phyloP scores from a whole-genome alignment of 768 basidiomycete genomes.

The Xerocomus potaroensis region DNA sequence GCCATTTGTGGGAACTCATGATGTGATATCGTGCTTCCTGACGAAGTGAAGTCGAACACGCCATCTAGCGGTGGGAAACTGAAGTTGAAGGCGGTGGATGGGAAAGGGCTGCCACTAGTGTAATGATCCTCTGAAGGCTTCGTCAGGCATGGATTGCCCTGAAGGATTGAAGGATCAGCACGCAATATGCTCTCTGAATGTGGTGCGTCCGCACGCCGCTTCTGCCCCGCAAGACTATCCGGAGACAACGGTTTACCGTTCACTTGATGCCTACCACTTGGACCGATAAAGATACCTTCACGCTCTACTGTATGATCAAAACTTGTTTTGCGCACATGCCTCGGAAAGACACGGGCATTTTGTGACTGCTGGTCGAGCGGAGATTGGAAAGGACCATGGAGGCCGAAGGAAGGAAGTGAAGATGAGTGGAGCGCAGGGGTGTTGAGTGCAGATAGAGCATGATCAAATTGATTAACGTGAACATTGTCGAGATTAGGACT shows the following conservation, averaged over 20 bases:
- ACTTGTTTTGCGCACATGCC: slow-evolving; percentile 89
- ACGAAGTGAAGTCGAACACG: slow-evolving; percentile 49
- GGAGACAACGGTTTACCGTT: slow-evolving; percentile 70
- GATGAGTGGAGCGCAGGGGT: slow-evolving; percentile 58
- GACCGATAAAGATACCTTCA: slow-evolving; percentile 53
- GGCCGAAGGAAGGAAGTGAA: slow-evolving; percentile 68
- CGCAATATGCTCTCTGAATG: slow-evolving; percentile 77
- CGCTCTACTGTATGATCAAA: slow-evolving; percentile 88
- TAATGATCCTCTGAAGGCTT: slow-evolving; percentile 38
- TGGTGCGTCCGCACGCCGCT: slow-evolving; percentile 78
- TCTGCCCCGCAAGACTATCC: slow-evolving; percentile 63
- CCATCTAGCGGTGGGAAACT: slow-evolving; percentile 63
- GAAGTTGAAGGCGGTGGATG: slow-evolving; percentile 68
- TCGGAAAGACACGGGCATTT: slow-evolving; percentile 61
- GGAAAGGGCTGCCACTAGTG: slow-evolving; percentile 50
- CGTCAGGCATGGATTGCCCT: slow-evolving; percentile 30
- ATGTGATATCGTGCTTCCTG: slow-evolving; percentile 32
- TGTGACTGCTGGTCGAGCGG: slow-evolving; percentile 31
- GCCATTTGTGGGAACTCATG: slow-evolving; percentile 35
- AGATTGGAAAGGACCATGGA: slow-evolving; percentile 51
- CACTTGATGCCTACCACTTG: slow-evolving; percentile 73
- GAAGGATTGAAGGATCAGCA: slow-evolving; percentile 64
- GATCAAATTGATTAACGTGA: slow-evolving; percentile 34
- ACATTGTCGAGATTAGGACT: slow-evolving; percentile 28
- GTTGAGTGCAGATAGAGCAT: slow-evolving; percentile 38